Evolutionary conservation across 164 flowering plant species (phyloP), one percentile per base, ranked within the genome.

Genomic region (Warburgia ugandensis): DNA sequence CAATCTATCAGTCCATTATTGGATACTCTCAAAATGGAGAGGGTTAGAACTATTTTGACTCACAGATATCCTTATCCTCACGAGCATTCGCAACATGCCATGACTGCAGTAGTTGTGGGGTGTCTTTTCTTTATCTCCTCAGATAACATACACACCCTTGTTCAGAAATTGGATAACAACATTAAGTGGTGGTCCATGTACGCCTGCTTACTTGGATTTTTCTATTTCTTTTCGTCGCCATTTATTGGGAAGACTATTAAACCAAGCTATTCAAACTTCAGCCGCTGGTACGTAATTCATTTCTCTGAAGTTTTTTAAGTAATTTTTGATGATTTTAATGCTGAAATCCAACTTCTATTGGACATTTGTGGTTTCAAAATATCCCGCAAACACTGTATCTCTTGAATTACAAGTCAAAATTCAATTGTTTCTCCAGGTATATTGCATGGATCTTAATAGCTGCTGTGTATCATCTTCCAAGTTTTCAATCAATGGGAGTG

Each of bases 161-260:
- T 89, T 55, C 91, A 79, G 57, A 84, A 86, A 58, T 63, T 92
- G 49, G 99, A 92, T 62, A 83, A 70, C 64, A 94, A 86, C 51
- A 59, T 81, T 26, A 94, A 94, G 54, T 94, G 97, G 97, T 94
- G 99, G 99, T 94, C 97, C 28, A 94, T 94, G 96, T 94, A 94
- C 55, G 86, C 73, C 33, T 84, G 88, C 68, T 66, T 94, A 60
- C 71, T 94, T 30, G 99, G 99, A 13, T 94, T 94, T 73, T 94
- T 94, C 67, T 86, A 86, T 68, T 94, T 89, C 84, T 94, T 94
- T 72, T 89, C 96, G 30, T 84, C 96, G 30, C 99, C 99, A 33
- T 89, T 89, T 67, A 59, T 94, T 14, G 80, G 92, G 65, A 94
- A 94, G 83, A 86, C 90, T 41, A 83, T 89, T 53, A 80, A 77